Evolutionary conservation across 371 early-diverging fungal species (phyloP).

Genomic region (Mortierella sp.): DNA sequence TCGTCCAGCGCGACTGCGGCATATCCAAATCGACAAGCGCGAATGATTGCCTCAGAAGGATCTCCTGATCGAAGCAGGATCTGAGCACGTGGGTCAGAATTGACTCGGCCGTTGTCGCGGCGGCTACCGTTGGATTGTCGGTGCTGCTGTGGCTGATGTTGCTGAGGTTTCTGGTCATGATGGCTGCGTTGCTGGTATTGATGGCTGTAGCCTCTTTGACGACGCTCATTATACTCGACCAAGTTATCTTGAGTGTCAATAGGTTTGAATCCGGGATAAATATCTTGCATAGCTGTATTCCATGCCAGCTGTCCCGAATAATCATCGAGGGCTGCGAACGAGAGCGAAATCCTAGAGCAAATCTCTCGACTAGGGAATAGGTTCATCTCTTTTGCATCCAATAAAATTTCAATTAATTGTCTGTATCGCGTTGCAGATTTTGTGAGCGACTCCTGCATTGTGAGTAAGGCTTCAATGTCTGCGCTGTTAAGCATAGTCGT

Average conservation of each 20-base stretch:
- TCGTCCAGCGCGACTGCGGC: conserved; percentile 45
- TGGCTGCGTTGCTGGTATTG: neutral
- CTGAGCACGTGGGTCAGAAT: conserved; percentile 18
- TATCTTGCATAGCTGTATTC: conserved; percentile 53
- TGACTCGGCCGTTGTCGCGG: neutral
- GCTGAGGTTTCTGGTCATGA: neutral
- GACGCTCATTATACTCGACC: too few species aligned
- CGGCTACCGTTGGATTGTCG: conserved; percentile 11
- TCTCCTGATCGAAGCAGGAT: conserved; percentile 32
- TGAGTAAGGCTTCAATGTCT: conserved; percentile 39
- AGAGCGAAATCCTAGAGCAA: conserved; percentile 39
- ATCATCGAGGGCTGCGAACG: conserved; percentile 32
- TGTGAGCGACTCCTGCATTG: conserved; percentile 37
- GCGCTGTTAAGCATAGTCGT: conserved; percentile 14
- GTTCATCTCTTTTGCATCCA: conserved; percentile 52
- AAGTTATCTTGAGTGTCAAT: neutral
- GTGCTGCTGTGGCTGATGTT: neutral
- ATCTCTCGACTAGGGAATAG: conserved; percentile 32
- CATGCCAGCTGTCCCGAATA: conserved; percentile 48
- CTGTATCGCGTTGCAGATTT: conserved; percentile 29
- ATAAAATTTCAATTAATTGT: conserved; percentile 45
- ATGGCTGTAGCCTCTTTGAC: too few species aligned
- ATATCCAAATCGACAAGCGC: conserved; percentile 47
- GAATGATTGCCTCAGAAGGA: conserved; percentile 43
- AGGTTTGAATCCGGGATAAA: conserved; percentile 49